Base-by-base conservation (phyloP, 345 rosid species). In the Excoecaria agallocha region DNA sequence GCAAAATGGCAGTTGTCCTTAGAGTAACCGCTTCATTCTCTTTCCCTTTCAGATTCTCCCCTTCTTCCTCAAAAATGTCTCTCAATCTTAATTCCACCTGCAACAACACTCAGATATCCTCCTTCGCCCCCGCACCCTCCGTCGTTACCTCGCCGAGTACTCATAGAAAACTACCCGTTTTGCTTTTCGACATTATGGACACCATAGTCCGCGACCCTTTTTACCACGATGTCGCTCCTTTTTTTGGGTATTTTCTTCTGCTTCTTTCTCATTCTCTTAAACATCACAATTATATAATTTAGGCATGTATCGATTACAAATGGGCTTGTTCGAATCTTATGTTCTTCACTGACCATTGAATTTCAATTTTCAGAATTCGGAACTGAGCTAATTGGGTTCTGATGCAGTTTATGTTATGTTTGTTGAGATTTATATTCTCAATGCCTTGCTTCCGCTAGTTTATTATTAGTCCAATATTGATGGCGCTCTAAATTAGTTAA, bases 171-270 rank as follows among this genome's bases (percentile, higher is more conserved):
- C 97, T 89, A 64, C 98, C 98, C n/a, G 63, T 94, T 1, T 80
- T 94, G 83, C 95, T 94, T 58, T 92, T 94, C 72, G 97, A 92
- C 81, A 86, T 94, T 70, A 94, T 94, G 98, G 97, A 92, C 89
- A 94, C 97, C 48, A 82, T 92, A 66, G 98, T 94, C 82, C 97
- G 93, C 51, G 98, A 94, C 82, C 98, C 98, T 54, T 94, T 90
- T 80, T 88, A 88, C 84, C 86, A 88, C 13, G 96, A 94, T 60
- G 77, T 94, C 77, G 95, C 98, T 74, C 78, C 89, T 48, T 93
- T 91, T 84, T 93, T 93, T 55, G 86, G 96, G 96, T 93, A 73
- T 43, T 41, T 52, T 8, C 4, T 11, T 38, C 20, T 49, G 59
- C 10, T 19, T 20, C 43, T 62, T 62, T 15, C 15, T 30, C 6